Percentiles rank a stretch among this genome's conserved stretches.
Conservation (phyloP, 2,329 filamentous ascomycete genomes). For the Paraphaeosphaeria minitans region DNA sequence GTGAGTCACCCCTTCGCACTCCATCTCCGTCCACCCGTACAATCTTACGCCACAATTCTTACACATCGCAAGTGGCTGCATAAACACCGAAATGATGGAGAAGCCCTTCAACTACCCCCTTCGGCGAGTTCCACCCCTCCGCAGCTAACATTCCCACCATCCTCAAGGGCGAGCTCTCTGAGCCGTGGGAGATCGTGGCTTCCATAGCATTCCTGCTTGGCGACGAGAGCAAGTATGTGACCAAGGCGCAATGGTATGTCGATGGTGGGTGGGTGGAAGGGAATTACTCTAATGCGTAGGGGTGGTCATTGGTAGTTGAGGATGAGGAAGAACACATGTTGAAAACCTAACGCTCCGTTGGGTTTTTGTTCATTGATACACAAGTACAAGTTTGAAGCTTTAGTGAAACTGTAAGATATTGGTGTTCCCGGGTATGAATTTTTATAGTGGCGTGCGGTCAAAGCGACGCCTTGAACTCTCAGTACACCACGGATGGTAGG, state of each 20-base stretch:
- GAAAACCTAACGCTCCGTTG: no score
- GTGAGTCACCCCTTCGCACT: constrained; percentile 9
- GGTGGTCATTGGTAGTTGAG: neutral
- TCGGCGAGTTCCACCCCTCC: constrained; percentile 11
- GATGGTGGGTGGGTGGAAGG: constrained; percentile 16
- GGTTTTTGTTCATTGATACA: no score
- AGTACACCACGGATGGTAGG: no score
- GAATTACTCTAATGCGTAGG: constrained; percentile 14
- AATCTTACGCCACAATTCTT: neutral
- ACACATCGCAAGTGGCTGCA: constrained; percentile 10
- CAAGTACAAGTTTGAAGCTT: no score
- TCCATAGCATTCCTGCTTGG: constrained; percentile 15
- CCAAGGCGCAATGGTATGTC: constrained; percentile 10
- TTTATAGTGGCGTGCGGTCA: no score
- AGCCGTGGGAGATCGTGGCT: constrained; percentile 15
- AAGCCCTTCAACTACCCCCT: constrained; percentile 17
- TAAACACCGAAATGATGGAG: constrained; percentile 18
- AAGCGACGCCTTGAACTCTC: no score
- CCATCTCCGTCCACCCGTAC: neutral
- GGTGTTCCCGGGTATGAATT: no score
- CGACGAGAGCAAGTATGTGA: constrained; percentile 13
- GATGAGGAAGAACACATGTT: neutral
- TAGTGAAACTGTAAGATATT: no score
- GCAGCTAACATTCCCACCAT: constrained; percentile 16
- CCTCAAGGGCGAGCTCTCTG: constrained; percentile 13